Evolutionary conservation across 495 filamentous ascomycete genomes (phyloP).

Genomic region (Penicillium ochrochloron): DNA sequence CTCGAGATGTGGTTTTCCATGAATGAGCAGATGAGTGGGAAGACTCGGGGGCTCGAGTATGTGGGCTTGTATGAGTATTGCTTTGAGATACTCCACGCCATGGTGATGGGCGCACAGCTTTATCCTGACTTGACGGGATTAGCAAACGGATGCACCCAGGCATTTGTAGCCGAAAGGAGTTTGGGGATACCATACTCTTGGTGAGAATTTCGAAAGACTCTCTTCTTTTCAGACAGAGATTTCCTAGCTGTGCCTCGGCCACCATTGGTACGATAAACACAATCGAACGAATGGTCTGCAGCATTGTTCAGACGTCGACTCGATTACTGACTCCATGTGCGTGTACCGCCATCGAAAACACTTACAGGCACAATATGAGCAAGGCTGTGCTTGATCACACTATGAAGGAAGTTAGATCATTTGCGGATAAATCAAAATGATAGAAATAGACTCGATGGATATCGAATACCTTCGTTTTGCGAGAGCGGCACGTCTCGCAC

Average conservation of each 20-base stretch:
- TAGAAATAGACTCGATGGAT: not conserved
- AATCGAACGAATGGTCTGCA: not conserved
- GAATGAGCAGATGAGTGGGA: not conserved
- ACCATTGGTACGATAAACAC: not conserved
- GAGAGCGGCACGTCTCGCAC: not conserved
- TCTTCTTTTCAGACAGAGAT: not conserved
- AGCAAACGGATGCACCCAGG: not conserved
- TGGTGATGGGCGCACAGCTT: not conserved
- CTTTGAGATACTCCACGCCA: not conserved
- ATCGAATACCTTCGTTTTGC: not conserved
- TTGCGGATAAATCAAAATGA: not conserved
- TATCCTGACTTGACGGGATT: not conserved
- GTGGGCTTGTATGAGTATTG: not conserved
- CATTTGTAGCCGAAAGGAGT: not conserved
- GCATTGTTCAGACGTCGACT: not conserved
- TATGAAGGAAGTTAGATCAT: not conserved
- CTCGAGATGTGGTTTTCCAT: not conserved
- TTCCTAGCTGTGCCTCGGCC: not conserved
- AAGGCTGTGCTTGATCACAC: not conserved
- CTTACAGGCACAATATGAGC: not conserved
- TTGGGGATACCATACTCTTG: not conserved
- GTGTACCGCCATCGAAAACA: not conserved
- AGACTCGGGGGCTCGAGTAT: not conserved
- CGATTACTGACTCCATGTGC: not conserved
- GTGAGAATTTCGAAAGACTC: not conserved